Conservation (phyloP, 139 green algal species). For the Yamagishiella unicocca region DNA sequence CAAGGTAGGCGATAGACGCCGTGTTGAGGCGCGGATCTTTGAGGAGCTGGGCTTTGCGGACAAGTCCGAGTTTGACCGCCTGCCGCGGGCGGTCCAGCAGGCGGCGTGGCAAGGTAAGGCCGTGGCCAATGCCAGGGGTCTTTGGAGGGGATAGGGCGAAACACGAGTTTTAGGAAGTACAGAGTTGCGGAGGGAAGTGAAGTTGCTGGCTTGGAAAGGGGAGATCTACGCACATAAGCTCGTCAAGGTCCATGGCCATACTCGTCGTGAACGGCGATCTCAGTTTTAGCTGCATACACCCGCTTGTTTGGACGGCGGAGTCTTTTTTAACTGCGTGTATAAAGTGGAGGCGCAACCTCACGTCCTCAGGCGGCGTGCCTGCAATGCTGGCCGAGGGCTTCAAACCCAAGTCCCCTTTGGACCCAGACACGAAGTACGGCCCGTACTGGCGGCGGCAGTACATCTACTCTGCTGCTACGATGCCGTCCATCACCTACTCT, state of each 20-base stretch:
- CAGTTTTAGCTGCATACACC: too few relatives aligned
- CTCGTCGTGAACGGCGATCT: too few relatives aligned
- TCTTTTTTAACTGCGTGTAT: too few relatives aligned
- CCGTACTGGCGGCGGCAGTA: constrained; percentile 82
- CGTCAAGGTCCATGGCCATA: too few relatives aligned
- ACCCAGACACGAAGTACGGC: constrained; percentile 47
- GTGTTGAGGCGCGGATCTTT: constrained; percentile 57
- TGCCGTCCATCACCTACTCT: constrained; percentile 79
- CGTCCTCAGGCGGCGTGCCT: constrained; percentile 38
- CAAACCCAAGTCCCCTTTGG: not conserved
- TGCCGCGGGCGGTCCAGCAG: constrained; percentile 71
- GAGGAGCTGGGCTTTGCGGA: constrained; percentile 65
- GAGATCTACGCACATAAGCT: too few relatives aligned
- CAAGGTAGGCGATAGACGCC: constrained; percentile 68
- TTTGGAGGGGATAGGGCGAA: too few relatives aligned
- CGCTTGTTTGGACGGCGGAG: too few relatives aligned
- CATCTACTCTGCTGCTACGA: constrained; percentile 93
- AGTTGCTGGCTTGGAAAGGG: too few relatives aligned
- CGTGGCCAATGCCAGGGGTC: too few relatives aligned
- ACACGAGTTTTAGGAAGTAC: too few relatives aligned
- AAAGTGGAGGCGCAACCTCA: too few relatives aligned
- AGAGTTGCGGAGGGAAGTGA: too few relatives aligned
- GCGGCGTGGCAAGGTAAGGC: constrained; percentile 63
- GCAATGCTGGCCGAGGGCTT: constrained; percentile 51
- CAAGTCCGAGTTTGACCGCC: constrained; percentile 52